Base-by-base conservation (phyloP, 805 yeast species). In the Komagataella phaffii region DNA sequence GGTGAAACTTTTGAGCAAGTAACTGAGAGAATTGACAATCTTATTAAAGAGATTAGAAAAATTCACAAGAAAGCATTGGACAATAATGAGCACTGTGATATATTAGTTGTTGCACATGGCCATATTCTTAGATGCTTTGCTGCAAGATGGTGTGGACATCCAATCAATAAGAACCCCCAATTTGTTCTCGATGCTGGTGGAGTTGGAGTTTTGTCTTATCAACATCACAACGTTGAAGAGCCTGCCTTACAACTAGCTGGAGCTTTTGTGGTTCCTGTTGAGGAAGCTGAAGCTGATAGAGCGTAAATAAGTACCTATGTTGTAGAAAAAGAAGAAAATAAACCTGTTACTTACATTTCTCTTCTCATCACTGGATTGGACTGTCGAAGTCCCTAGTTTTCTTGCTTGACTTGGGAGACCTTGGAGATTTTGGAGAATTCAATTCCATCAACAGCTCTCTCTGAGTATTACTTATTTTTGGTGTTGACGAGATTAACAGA, bases 151-250 rank as follows among this genome's bases (percentile, higher is more conserved):
- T 80, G 86, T 44, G 77, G 75, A 2, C 66, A 73, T 45, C 72
- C 73, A n/a, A 70, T 85, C 53, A 59, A 65, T 55, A 69, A 64
- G 48, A 86, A 90, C 64, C 96, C 96, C 7, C 79, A 83, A 57
- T 82, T 89, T 65, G 71, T 91, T 64, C 71, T 91, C 58, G 96
- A 91, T 63, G 96, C 98, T 24, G 96, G 97, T 56, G 97, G 96
- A 46, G 87, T 88, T 46, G 96, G 96, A 55, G 96, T 89, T 1
- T 72, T 91, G 61, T 81, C 93, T 56, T 90, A 90, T 65, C 95
- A 88, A 60, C 98, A 90, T 65, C 81, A 83, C 61, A 81, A 75
- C 63, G 75, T 87, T 52, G 75, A 83, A 44, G 97, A 91, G 67
- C 97, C 97, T 3, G 96, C 96, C 0, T 64, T 91, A 53, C 79